Evolutionary conservation across 2,329 filamentous ascomycete species (phyloP).

Genomic region (Fusarium sp.): DNA sequence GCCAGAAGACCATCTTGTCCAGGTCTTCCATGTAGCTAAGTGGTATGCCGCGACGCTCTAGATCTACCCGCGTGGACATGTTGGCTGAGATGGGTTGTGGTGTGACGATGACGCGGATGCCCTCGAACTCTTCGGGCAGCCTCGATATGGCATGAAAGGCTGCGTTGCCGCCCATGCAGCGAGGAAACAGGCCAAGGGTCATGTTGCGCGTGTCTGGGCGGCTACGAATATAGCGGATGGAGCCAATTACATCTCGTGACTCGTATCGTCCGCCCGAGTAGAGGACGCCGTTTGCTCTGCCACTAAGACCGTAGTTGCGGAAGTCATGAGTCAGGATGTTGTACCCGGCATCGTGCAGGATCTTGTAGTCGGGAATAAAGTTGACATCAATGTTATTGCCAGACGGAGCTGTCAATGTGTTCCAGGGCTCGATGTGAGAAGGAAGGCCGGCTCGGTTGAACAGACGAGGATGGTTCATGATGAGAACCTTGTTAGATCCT

Average conservation of each 20-base stretch:
- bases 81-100: not conserved
- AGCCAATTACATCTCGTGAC: constrained; percentile 1
- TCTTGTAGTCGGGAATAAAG: constrained; percentile 9
- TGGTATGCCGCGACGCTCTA: not conserved
- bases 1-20: constrained; percentile 5
- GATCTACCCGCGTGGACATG: not conserved
- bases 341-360: not conserved
- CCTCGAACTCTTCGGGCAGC: not conserved
- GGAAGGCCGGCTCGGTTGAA: constrained; percentile 2
- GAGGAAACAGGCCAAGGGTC: not conserved
- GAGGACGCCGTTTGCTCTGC: constrained; percentile 3
- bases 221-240: not conserved
- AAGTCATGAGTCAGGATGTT: not conserved
- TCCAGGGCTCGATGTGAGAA: not conserved
- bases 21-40: not conserved
- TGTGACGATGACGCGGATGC: not conserved
- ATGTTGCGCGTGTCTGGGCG: not conserved
- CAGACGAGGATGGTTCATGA: constrained; percentile 9
- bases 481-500: not conserved
- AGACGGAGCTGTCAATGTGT: not conserved
- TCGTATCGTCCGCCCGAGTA: constrained; percentile 2
- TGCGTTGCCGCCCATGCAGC: not conserved
- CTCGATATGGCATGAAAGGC: not conserved
- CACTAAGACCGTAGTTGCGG: constrained; percentile 4
- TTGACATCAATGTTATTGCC: constrained; percentile 9